Percentiles rank a stretch among this genome's conserved stretches.
Conservation (phyloP, 2,329 filamentous ascomycete genomes). For the Cercospora beticola region DNA sequence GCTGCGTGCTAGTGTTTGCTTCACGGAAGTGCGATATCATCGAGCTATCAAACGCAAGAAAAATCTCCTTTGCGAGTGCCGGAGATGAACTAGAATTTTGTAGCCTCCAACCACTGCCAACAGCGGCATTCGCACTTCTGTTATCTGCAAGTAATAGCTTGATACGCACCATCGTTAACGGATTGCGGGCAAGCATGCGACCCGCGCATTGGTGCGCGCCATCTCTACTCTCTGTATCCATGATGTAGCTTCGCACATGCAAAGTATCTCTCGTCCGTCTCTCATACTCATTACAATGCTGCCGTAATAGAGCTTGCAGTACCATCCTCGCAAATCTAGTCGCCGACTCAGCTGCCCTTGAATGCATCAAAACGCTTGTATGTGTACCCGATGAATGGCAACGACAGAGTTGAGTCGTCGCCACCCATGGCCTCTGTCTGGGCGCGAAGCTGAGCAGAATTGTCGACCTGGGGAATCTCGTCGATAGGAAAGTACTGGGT, state of each 20-base stretch:
- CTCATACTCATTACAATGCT: conserved; percentile 3
- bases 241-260: conserved; percentile 5
- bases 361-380: conserved; percentile 92
- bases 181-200: not conserved
- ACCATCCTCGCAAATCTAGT: not conserved
- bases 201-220: conserved; percentile 2
- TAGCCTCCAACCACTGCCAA: not conserved
- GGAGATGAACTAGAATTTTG: not conserved
- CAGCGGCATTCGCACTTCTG: not conserved
- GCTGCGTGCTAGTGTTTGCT: not conserved
- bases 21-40: not conserved
- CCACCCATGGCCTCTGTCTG: conserved; percentile 73
- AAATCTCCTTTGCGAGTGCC: not conserved
- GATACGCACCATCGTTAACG: not conserved
- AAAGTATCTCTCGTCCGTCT: not conserved
- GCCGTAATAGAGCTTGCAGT: not conserved
- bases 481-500: conserved; percentile 99
- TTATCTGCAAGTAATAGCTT: not conserved
- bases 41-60: not conserved
- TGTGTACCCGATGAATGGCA: conserved; percentile 94
- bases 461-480: conserved; percentile 96
- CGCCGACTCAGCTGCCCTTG: conserved; percentile 37
- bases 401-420: conserved; percentile 87
- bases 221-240: not conserved
- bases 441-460: conserved; percentile 79